A percentile compares a stretch with the other conserved stretches of the same genome.
Conservation (phyloP, 129 eudicot genomes). For the Gnaphalium uliginosum region DNA sequence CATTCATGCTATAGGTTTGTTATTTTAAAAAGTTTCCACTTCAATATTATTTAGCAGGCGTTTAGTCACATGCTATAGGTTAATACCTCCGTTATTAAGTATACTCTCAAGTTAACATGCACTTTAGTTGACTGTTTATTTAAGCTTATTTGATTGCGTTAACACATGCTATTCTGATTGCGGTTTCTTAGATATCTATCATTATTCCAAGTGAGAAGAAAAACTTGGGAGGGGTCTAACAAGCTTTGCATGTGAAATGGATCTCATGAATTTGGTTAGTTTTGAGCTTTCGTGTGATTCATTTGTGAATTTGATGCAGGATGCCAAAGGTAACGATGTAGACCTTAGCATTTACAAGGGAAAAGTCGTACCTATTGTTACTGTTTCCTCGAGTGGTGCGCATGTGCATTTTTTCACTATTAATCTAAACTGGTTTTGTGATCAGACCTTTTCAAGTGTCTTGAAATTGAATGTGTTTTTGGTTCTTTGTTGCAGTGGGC, state of each 20-base stretch:
- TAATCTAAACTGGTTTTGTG: conserved; percentile 3
- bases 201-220: too few species aligned
- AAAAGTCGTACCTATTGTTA: conserved; percentile 57
- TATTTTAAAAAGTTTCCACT: too few species aligned
- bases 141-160: neutral
- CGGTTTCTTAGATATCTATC: too few species aligned
- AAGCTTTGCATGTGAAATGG: neutral
- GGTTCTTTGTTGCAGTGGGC: conserved; percentile 60
- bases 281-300: conserved; percentile 1
- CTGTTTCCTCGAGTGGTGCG: conserved; percentile 64
- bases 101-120: neutral
- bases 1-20: too few species aligned
- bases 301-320: conserved; percentile 32
- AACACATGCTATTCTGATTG: too few species aligned
- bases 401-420: neutral
- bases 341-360: conserved; percentile 55
- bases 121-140: neutral
- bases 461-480: conserved; percentile 12
- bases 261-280: neutral
- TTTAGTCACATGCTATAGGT: too few species aligned
- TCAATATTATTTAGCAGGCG: too few species aligned
- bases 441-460: neutral
- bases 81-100: neutral
- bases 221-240: neutral
- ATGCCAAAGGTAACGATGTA: conserved; percentile 56